Conservation (phyloP, 2,329 filamentous ascomycete genomes). For the Acrodontium crateriforme region DNA sequence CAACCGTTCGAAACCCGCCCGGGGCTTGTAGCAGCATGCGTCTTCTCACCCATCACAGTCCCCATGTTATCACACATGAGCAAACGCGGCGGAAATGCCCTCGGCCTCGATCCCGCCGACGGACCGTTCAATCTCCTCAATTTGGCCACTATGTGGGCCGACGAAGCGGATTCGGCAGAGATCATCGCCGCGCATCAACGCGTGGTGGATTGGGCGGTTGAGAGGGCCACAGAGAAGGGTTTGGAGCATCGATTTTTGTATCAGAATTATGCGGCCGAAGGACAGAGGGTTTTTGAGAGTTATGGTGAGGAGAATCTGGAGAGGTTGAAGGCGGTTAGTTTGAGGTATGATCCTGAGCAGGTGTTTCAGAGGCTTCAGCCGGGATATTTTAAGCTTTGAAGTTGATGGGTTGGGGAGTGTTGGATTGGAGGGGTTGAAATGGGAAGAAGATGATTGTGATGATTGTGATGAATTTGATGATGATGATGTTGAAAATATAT, state of each 20-base stretch:
- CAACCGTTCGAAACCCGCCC: background rate
- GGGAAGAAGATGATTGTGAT: too few species aligned
- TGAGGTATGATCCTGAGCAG: conserved; percentile 22
- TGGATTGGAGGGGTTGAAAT: too few species aligned
- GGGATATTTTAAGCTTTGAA: conserved; percentile 23
- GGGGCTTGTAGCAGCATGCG: too few species aligned
- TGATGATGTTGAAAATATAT: too few species aligned
- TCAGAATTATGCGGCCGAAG: conserved; percentile 24
- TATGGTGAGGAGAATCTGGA: conserved; percentile 19
- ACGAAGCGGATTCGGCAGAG: background rate
- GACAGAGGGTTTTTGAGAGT: conserved; percentile 22
- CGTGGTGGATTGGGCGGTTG: too few species aligned
- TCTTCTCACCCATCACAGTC: background rate
- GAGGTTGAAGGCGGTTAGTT: conserved; percentile 18
- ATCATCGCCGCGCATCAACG: too few species aligned
- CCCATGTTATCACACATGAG: background rate
- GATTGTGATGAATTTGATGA: too few species aligned
- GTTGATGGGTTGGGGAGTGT: background rate
- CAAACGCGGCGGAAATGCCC: background rate
- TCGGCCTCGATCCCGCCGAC: background rate
- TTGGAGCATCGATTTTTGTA: conserved; percentile 9
- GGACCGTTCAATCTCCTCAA: background rate
- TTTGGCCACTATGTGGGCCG: background rate
- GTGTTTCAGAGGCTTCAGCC: conserved; percentile 24
- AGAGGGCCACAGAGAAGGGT: conserved; percentile 1